Conservation (phyloP, 2,329 filamentous ascomycete species). For the Ilyonectria mors-panacis region DNA sequence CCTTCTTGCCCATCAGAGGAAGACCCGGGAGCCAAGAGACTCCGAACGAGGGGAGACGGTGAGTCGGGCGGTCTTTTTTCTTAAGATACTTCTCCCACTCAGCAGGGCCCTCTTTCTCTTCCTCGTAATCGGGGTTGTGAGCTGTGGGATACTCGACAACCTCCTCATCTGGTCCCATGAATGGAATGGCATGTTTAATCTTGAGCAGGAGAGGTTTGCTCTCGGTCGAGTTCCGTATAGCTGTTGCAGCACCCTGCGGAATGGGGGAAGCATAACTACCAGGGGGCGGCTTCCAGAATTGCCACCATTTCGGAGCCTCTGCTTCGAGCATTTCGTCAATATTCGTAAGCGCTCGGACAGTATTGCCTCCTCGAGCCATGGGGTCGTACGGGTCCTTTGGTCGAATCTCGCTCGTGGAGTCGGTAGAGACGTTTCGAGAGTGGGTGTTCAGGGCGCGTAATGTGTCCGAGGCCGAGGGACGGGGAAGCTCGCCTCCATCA, state of each 20-base stretch:
- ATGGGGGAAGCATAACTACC: conserved; percentile 74
- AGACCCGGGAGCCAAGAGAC: conserved; percentile 82
- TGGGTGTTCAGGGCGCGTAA: conserved; percentile 54
- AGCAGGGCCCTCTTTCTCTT: conserved; percentile 74
- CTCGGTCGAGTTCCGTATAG: conserved; percentile 52
- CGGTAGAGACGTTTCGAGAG: conserved; percentile 57
- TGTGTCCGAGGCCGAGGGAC: conserved; percentile 44
- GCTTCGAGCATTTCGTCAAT: conserved; percentile 65
- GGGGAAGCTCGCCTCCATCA: conserved; percentile 50
- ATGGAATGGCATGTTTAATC: conserved; percentile 66
- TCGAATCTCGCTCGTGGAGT: conserved; percentile 51
- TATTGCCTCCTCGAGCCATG: conserved; percentile 58
- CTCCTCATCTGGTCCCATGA: conserved; percentile 60
- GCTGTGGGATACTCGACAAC: conserved; percentile 72
- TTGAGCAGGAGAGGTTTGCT: conserved; percentile 67
- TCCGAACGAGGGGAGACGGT: conserved; percentile 76
- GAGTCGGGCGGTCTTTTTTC: conserved; percentile 86
- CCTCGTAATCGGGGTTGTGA: conserved; percentile 71
- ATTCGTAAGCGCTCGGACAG: conserved; percentile 65
- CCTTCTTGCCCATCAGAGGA: conserved; percentile 88
- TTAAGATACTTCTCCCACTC: conserved; percentile 88
- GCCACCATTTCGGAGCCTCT: conserved; percentile 67
- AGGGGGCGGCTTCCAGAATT: conserved; percentile 76
- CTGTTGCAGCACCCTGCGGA: conserved; percentile 68
- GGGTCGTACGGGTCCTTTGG: conserved; percentile 21